phyloP scores from a whole-genome alignment of 164 flowering plant genomes.

The Pachysandra terminalis region DNA sequence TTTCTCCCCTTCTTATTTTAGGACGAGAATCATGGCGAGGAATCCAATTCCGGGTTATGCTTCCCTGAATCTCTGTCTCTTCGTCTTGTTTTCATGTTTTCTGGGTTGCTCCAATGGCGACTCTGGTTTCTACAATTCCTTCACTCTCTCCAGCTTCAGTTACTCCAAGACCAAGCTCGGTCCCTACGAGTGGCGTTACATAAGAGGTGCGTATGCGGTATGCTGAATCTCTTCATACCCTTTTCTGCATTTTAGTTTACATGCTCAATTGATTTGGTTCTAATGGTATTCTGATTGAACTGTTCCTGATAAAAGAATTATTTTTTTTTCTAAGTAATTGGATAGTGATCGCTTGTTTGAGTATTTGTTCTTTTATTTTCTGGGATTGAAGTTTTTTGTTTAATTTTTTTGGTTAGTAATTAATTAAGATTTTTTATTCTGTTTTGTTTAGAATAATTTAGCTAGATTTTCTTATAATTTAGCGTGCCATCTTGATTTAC shows the following conservation, averaged over 20 bases:
- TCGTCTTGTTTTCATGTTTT: slow-evolving; percentile 16
- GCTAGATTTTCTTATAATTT: neutral
- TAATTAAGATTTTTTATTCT: no score
- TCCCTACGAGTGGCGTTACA: slow-evolving; percentile 67
- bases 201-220: slow-evolving; percentile 52
- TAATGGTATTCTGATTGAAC: neutral
- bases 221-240: neutral
- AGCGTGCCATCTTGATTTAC: neutral
- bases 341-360: neutral
- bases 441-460: no score
- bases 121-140: slow-evolving; percentile 23
- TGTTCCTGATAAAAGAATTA: neutral
- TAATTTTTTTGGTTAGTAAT: neutral
- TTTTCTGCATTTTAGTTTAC: neutral
- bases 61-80: slow-evolving; percentile 21
- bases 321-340: no score
- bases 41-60: slow-evolving; percentile 24
- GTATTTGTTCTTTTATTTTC: neutral
- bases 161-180: slow-evolving; percentile 49
- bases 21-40: slow-evolving; percentile 24
- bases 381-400: neutral
- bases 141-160: slow-evolving; percentile 55
- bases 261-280: neutral
- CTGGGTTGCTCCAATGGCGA: slow-evolving; percentile 9
- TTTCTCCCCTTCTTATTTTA: neutral